A percentile compares a stretch with the other conserved stretches of the same genome.
These are phyloP conservation scores for Platismatia glauca DNA, from an alignment of 495 filamentous ascomycete species.

Conservation along the genomic window DNA sequence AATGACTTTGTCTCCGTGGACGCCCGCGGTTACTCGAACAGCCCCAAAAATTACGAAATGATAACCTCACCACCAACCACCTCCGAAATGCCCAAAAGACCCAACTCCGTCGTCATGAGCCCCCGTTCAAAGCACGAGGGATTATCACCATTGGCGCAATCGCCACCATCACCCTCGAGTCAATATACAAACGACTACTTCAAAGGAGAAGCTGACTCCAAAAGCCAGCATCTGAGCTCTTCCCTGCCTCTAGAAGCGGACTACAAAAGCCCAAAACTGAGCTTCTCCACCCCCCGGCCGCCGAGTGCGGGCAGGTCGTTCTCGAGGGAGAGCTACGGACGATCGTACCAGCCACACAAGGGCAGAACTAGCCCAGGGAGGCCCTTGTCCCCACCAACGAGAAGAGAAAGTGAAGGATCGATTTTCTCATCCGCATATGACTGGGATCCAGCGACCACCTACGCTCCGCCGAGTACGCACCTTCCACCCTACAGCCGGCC, in stretches of 20 bases:
- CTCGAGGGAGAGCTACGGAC: conserved; percentile 7
- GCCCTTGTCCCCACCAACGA: conserved; percentile 2
- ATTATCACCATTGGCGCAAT: conserved; percentile 23
- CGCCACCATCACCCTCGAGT: conserved; percentile 32
- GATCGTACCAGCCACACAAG: not conserved
- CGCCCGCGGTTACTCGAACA: conserved; percentile 54
- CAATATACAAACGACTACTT: conserved; percentile 23
- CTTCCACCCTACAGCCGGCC: conserved; percentile 19
- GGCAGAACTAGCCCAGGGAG: not conserved
- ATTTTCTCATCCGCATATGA: conserved; percentile 17
- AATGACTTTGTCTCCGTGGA: conserved; percentile 84
- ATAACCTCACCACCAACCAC: conserved; percentile 39
- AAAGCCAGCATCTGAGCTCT: conserved; percentile 4
- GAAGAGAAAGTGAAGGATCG: conserved; percentile 5
- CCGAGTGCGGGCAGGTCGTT: conserved; percentile 6
- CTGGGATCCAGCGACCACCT: conserved; percentile 34
- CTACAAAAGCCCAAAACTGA: conserved; percentile 49
- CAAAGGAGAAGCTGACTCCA: conserved; percentile 27
- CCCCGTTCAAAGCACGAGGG: conserved; percentile 9
- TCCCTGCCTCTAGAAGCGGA: conserved; percentile 33
- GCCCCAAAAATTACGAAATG: conserved; percentile 76
- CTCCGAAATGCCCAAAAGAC: conserved; percentile 29
- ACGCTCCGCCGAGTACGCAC: conserved; percentile 30
- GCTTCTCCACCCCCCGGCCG: conserved; percentile 49
- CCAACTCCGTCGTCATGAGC: conserved; percentile 37